phyloP scores from a whole-genome alignment of 1,284 basidiomycete genomes.

The Tilletia horrida region DNA sequence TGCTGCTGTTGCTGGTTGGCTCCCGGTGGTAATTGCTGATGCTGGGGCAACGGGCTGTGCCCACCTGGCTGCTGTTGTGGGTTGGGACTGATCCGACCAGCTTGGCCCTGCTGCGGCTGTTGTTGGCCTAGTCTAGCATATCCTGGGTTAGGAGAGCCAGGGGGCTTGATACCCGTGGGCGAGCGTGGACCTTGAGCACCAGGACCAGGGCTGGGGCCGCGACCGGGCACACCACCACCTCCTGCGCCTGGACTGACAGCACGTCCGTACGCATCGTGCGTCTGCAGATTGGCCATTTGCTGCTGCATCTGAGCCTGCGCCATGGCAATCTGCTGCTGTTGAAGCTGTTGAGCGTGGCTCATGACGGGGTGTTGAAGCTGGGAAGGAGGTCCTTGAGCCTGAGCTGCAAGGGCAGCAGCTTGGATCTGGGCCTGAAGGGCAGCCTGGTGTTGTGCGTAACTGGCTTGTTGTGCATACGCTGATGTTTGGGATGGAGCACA shows the following conservation, averaged over 20 bases:
- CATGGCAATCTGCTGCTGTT: constrained; percentile 37
- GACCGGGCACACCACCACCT: constrained; percentile 17
- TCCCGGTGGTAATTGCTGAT: not conserved
- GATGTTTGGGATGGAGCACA: not conserved
- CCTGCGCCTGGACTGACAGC: constrained; percentile 11
- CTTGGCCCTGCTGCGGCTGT: constrained; percentile 15
- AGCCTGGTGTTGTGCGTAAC: constrained; percentile 30
- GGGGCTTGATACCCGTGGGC: not conserved
- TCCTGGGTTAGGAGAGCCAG: constrained; percentile 18
- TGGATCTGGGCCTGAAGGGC: constrained; percentile 47
- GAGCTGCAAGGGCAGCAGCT: constrained; percentile 44
- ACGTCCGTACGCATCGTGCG: constrained; percentile 18
- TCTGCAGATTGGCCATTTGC: constrained; percentile 15
- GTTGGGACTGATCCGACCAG: constrained; percentile 9
- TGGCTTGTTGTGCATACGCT: constrained; percentile 43
- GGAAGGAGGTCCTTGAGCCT: constrained; percentile 46
- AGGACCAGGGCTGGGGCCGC: constrained; percentile 22
- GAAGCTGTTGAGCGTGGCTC: constrained; percentile 43
- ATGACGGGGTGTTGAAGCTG: constrained; percentile 50
- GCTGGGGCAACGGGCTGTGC: constrained; percentile 10
- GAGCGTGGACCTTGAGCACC: not conserved
- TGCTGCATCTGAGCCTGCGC: constrained; percentile 26
- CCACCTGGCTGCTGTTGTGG: constrained; percentile 17
- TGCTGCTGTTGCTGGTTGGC: constrained; percentile 2
- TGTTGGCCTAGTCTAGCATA: constrained; percentile 22